Evolutionary conservation across 441 rosid genomes (phyloP).

Genomic region (Manihot esculenta): DNA sequence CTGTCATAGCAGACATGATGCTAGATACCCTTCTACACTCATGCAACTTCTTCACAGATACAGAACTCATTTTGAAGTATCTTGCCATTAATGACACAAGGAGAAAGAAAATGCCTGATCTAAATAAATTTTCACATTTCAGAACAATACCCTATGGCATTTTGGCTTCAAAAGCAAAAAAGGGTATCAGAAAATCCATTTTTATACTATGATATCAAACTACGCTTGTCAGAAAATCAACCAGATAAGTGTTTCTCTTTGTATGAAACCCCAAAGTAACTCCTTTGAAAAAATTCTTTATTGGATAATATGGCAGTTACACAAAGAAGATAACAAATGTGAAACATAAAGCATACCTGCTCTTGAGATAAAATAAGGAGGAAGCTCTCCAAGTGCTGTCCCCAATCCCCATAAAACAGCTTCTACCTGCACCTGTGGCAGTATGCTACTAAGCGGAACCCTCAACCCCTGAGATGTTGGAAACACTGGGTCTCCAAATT

Average conservation of each 20-base stretch:
- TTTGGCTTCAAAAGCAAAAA: neutral
- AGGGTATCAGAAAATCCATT: neutral
- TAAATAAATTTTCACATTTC: neutral
- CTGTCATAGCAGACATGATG: neutral
- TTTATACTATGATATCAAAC: neutral
- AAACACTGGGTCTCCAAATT: constrained; percentile 83
- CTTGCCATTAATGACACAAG: neutral
- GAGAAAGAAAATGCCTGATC: neutral
- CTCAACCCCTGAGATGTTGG: constrained; percentile 51
- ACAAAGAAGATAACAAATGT: neutral
- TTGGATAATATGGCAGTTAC: neutral
- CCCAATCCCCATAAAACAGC: constrained; percentile 94
- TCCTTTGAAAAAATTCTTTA: neutral
- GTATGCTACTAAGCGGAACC: constrained; percentile 78
- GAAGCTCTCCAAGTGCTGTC: constrained; percentile 97
- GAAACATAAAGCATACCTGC: constrained; percentile 53
- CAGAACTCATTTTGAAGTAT: neutral
- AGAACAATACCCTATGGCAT: neutral
- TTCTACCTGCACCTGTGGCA: constrained; percentile 85
- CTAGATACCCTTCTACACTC: neutral
- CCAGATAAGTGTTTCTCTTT: no score
- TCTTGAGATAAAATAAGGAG: constrained; percentile 96
- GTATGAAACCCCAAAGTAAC: neutral
- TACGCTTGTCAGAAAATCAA: neutral
- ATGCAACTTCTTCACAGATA: neutral